phyloP scores from a whole-genome alignment of 495 filamentous ascomycete genomes.

The Pseudotulostoma volvatum region DNA sequence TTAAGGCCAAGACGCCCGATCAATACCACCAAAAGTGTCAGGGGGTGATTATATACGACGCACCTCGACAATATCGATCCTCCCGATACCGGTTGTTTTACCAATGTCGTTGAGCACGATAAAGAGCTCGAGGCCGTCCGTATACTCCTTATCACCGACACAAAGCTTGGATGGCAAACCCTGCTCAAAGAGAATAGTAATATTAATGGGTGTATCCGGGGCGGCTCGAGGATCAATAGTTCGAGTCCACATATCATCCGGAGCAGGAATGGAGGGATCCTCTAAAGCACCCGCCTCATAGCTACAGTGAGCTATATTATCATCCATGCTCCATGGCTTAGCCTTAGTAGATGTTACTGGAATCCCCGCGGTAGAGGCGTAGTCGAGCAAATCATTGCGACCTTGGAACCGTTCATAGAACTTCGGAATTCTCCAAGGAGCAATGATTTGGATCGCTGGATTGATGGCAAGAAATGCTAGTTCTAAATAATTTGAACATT shows the following conservation, averaged over 20 bases:
- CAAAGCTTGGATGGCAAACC: slow-evolving; percentile 61
- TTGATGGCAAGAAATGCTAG: slow-evolving; percentile 59
- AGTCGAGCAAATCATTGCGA: slow-evolving; percentile 77
- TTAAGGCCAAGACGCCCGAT: no score
- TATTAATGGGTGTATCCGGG: slow-evolving; percentile 57
- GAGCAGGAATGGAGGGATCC: slow-evolving; percentile 39
- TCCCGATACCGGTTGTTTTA: slow-evolving; percentile 59
- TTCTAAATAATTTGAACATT: no score
- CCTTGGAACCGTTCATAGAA: slow-evolving; percentile 75
- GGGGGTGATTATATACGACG: no score
- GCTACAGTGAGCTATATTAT: slow-evolving; percentile 80
- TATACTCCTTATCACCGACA: slow-evolving; percentile 44
- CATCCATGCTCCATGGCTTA: slow-evolving; percentile 67
- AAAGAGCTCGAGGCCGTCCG: slow-evolving; percentile 68
- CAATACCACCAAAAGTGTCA: no score
- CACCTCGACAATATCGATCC: slow-evolving; percentile 73
- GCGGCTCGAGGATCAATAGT: slow-evolving; percentile 63
- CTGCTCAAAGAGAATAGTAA: slow-evolving; percentile 70
- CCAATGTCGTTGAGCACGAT: slow-evolving; percentile 63
- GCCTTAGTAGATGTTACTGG: slow-evolving; percentile 79
- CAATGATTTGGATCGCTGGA: slow-evolving; percentile 69
- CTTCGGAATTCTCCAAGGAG: slow-evolving; percentile 70
- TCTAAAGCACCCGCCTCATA: slow-evolving; percentile 73
- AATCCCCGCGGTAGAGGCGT: slow-evolving; percentile 59
- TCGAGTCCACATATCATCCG: slow-evolving; percentile 70